These are phyloP conservation scores for Serendipita sp. DNA, from an alignment of 768 basidiomycete species.

Conservation along the genomic window DNA sequence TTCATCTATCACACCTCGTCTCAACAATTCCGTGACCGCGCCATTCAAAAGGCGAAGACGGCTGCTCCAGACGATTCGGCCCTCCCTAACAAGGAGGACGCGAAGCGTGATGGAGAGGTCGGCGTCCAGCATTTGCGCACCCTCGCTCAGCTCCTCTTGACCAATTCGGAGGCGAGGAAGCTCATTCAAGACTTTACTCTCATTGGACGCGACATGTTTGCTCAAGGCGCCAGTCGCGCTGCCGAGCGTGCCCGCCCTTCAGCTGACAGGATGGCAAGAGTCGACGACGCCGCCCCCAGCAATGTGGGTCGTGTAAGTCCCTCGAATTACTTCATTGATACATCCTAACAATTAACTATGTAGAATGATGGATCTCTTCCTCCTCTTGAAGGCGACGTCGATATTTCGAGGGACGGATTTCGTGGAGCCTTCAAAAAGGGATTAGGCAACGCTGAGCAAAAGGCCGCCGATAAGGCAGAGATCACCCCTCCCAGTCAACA, in stretches of 20 bases:
- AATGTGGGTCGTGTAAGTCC: neutral
- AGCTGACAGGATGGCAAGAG: constrained; percentile 40
- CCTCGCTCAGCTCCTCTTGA: constrained; percentile 68
- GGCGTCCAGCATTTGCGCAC: constrained; percentile 80
- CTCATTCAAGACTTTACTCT: constrained; percentile 63
- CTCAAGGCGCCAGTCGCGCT: constrained; percentile 53
- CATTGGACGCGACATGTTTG: constrained; percentile 72
- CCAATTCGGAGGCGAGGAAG: constrained; percentile 88
- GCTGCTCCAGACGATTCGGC: constrained; percentile 23
- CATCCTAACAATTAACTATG: neutral
- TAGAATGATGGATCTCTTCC: neutral
- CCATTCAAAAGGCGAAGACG: constrained; percentile 28
- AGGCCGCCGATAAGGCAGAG: neutral
- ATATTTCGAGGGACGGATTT: constrained; percentile 31
- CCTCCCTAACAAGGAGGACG: constrained; percentile 41
- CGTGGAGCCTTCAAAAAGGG: constrained; percentile 14
- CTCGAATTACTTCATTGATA: neutral
- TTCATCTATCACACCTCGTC: constrained; percentile 61
- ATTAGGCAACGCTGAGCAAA: neutral
- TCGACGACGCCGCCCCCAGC: constrained; percentile 52
- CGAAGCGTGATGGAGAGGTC: constrained; percentile 41
- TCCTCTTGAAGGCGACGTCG: constrained; percentile 25
- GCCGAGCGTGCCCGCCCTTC: constrained; percentile 54
- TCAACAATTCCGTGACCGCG: constrained; percentile 26
- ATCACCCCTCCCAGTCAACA: neutral